Evolutionary conservation across 129 eudicot species (phyloP), one percentile per base, ranked within the genome.

Genomic region (Flaveria brownii): DNA sequence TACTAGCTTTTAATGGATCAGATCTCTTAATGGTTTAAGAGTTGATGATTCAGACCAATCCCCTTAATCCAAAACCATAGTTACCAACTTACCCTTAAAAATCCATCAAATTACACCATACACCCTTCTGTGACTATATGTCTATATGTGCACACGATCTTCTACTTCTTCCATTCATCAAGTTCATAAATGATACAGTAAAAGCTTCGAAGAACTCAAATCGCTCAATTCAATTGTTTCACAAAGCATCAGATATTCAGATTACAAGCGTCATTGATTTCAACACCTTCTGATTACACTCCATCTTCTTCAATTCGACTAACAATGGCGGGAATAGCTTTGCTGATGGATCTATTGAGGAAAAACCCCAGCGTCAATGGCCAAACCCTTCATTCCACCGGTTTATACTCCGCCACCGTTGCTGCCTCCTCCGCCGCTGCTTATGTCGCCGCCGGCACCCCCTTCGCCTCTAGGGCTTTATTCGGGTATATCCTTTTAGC

Each of bases 251-350:
- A 46, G 30, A 60, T 43, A 6, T 25, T 25, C 16, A 16, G 30
- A 9, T n/a, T 5, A 5, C 39, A 0, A 33, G 39, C 39, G 39
- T 33, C 39, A 33, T 5, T 33, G 8, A 75, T 75, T 46, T 68
- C 69, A 43, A 22, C 63, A 43, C 25, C 42, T 36, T 13, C 1
- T 9, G 28, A 50, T 65, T 6, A 47, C 5, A 41, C 43, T 59
- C 18, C 39, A 20, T 25, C 45, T 39, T 9, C 6, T 12, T 55
- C 12, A 17, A 61, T 20, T 20, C 22, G 10, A 25, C 62, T 26
- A 25, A 61, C 26, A 78, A 92, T 92, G 96, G 88, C 96, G 78
- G 91, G 90, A 46, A 85, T 89, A 47, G 91, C 86, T 45, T 50
- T 81, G 66, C 45, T 84, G 8, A 45, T 84, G 55, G 97, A 92